phyloP scores from a whole-genome alignment of 768 basidiomycete species.

The Atractiella rhizophila region DNA sequence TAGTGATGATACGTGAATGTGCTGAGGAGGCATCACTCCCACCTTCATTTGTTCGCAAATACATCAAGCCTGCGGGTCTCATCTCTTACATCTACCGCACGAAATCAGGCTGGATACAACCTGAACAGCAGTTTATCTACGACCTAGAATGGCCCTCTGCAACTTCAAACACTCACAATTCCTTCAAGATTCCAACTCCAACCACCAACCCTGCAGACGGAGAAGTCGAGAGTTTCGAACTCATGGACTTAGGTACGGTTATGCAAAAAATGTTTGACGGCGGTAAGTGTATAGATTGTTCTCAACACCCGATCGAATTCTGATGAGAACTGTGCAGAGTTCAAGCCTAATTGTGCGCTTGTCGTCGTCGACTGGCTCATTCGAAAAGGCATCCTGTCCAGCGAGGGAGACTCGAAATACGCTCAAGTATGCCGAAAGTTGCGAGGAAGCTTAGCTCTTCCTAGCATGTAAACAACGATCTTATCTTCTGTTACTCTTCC shows the following conservation, averaged over 20 bases:
- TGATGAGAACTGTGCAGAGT: too few relatives aligned
- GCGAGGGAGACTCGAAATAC: too few relatives aligned
- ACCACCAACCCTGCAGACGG: conserved; percentile 42
- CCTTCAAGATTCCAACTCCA: conserved; percentile 16
- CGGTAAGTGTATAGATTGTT: too few relatives aligned
- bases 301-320: too few relatives aligned
- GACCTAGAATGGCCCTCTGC: conserved; percentile 43
- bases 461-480: too few relatives aligned
- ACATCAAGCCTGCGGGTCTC: conserved; percentile 38
- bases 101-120: conserved; percentile 45
- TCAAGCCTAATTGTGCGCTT: conserved; percentile 61
- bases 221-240: conserved; percentile 83
- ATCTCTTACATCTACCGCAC: conserved; percentile 62
- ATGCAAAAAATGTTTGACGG: conserved; percentile 38
- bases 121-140: conserved; percentile 71
- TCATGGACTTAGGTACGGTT: conserved; percentile 39
- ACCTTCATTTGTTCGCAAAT: conserved; percentile 35
- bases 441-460: too few relatives aligned
- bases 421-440: too few relatives aligned
- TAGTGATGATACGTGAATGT: conserved; percentile 49
- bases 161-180: not conserved
- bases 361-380: conserved; percentile 76
- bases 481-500: too few relatives aligned
- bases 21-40: conserved; percentile 74
- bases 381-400: too few relatives aligned